Percentiles rank a stretch among this genome's conserved stretches.
Conservation (phyloP, 768 basidiomycete species). For the Suillus variegatus region DNA sequence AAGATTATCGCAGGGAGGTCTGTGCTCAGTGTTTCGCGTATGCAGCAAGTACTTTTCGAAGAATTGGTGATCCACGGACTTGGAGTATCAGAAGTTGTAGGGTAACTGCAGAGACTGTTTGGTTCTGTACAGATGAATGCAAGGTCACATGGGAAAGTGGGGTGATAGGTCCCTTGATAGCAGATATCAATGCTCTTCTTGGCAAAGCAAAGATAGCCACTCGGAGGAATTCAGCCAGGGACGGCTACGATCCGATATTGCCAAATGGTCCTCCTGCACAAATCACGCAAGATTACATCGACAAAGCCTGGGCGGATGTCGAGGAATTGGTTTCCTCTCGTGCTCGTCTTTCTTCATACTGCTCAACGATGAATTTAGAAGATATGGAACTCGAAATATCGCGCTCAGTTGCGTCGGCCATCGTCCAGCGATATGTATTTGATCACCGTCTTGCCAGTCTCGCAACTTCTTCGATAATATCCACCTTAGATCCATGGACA, state of each 20-base stretch:
- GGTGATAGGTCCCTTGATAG: conserved; percentile 32
- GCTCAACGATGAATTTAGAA: conserved; percentile 36
- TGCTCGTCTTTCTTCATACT: conserved; percentile 24
- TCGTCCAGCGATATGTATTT: conserved; percentile 43
- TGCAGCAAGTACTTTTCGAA: conserved; percentile 31
- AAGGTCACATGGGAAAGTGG: conserved; percentile 44
- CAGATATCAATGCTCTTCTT: conserved; percentile 35
- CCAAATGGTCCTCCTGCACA: conserved; percentile 13
- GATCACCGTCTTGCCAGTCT: conserved; percentile 16
- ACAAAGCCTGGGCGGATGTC: conserved; percentile 47
- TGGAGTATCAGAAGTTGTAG: conserved; percentile 45
- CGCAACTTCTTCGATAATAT: conserved; percentile 3
- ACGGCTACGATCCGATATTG: conserved; percentile 4
- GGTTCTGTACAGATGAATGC: conserved; percentile 59
- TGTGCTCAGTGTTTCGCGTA: conserved; percentile 68
- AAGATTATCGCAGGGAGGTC: conserved; percentile 65
- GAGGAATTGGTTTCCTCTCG: conserved; percentile 32
- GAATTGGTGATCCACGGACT: conserved; percentile 29
- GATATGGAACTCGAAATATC: conserved; percentile 62
- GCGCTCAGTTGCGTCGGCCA: conserved; percentile 53
- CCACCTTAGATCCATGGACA: conserved; percentile 38
- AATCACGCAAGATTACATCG: conserved; percentile 42
- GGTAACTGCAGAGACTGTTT: conserved; percentile 42
- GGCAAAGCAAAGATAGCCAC: conserved; percentile 34
- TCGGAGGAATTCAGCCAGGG: conserved; percentile 26